Base-by-base conservation (phyloP, 148 eudicot species). In the Arctostaphylos glauca region DNA sequence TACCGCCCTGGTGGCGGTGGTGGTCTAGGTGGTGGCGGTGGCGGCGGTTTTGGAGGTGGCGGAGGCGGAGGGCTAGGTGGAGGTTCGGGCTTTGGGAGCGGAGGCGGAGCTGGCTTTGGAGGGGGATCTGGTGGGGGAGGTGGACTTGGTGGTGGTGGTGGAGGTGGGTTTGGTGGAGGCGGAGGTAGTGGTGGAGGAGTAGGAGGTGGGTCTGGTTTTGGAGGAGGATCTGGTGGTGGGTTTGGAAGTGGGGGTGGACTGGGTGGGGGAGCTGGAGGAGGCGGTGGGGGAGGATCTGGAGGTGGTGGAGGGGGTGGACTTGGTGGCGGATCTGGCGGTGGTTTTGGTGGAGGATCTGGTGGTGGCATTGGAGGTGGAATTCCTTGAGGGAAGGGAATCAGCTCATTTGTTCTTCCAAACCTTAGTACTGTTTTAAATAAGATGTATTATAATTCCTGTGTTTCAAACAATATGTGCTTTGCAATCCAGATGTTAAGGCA, bases 81-180 rank as follows among this genome's bases (percentile, higher is more conserved):
- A 21, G 71, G 48, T 21, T 76, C 41, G 43, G 78, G 52, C n/a
- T 77, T 52, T 25, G 80, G 76, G 56, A 67, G 75, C 19, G 66
- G 38, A 31, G 38, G 38, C 38, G 38, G 44, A 54, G 81, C 23
- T 31, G 38, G 38, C 38, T 31, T 31, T 12, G 62, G 76, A 1
- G 82, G 76, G 2, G 76, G 83, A 31, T 12, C 18, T 5, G 83
- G 83, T 23, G n/a, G 41, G 8, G 81, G 75, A 12, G 79, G 79
- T 14, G 64, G 86, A 2, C 54, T 58, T 38, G 80, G 82, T 48
- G 83, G 83, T 6, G 86, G 86, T 0, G 84, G 77, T 10, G 86
- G 75, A 5, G 54, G 9, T 15, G 84, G 84, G 1, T n/a, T 14
- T 2, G 87, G 87, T 38, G 84, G 62, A 6, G 54, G 66, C 2